Conservation (phyloP, 1,284 basidiomycete species). For the Apiotrichum porosum region DNA sequence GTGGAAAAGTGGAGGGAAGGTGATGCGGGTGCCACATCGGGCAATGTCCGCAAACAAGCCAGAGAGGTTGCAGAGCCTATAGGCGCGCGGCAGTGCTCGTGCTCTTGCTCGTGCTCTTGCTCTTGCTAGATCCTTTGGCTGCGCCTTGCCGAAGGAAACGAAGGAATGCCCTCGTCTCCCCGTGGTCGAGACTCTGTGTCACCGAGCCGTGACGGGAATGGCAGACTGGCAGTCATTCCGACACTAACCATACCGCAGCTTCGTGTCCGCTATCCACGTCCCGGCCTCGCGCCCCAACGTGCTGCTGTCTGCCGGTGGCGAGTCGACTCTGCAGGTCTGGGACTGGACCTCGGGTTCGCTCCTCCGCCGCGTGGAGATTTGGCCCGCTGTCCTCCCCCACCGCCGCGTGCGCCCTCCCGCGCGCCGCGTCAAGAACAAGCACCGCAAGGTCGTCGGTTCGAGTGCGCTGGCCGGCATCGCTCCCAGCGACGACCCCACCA, state of each 20-base stretch:
- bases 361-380: constrained; percentile 56
- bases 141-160: too few relatives aligned
- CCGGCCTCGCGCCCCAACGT: constrained; percentile 53
- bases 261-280: constrained; percentile 72
- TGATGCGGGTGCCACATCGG: not conserved
- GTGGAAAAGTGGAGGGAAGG: constrained; percentile 29
- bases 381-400: constrained; percentile 58
- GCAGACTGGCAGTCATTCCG: not conserved
- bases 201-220: too few relatives aligned
- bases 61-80: too few relatives aligned
- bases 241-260: constrained; percentile 54
- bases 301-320: constrained; percentile 83
- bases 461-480: not conserved
- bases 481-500: constrained; percentile 14
- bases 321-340: constrained; percentile 70
- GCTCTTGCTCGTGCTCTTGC: too few relatives aligned
- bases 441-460: constrained; percentile 25
- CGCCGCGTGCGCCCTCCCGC: constrained; percentile 53
- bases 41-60: too few relatives aligned
- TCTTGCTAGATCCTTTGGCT: too few relatives aligned
- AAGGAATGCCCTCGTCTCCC: too few relatives aligned
- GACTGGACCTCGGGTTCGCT: constrained; percentile 64
- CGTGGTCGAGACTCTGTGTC: too few relatives aligned
- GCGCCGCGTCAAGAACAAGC: constrained; percentile 27
- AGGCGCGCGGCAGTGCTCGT: too few relatives aligned